phyloP scores from a whole-genome alignment of 2,329 filamentous ascomycete species.

The Claviceps capensis region DNA sequence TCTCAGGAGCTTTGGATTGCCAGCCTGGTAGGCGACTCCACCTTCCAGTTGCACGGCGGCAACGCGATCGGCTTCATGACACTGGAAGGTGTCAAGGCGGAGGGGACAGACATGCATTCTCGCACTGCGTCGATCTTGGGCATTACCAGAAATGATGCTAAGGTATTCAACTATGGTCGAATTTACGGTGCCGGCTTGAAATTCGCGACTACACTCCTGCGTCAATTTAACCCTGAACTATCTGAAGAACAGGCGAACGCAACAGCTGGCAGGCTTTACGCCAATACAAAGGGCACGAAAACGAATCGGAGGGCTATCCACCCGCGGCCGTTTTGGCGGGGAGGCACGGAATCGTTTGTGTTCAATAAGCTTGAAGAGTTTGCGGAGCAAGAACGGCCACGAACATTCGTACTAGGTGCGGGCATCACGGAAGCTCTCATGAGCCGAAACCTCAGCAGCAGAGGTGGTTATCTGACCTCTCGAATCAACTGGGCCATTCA shows the following conservation, averaged over 20 bases:
- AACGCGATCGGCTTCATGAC: conserved; percentile 99
- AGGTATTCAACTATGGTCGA: conserved; percentile 96
- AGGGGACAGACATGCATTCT: conserved; percentile 87
- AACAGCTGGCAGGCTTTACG: conserved; percentile 70
- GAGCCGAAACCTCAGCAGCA: conserved; percentile 70
- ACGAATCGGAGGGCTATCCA: conserved; percentile 60
- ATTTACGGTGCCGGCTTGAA: conserved; percentile 97
- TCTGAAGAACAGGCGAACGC: conserved; percentile 65
- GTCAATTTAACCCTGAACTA: conserved; percentile 82
- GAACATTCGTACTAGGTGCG: conserved; percentile 83
- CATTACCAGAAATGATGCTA: conserved; percentile 89
- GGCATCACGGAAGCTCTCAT: conserved; percentile 94
- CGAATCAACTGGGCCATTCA: conserved; percentile 99
- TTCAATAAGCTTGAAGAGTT: conserved; percentile 98
- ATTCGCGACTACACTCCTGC: conserved; percentile 77
- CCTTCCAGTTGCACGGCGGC: conserved; percentile 87
- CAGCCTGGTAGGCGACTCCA: conserved; percentile 83
- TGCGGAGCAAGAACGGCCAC: conserved; percentile 80
- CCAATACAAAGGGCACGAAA: conserved; percentile 79
- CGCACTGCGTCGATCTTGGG: conserved; percentile 84
- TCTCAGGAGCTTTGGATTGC: conserved; percentile 98
- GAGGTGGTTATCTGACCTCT: conserved; percentile 85
- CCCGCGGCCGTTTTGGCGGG: conserved; percentile 78
- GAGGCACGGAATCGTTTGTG: conserved; percentile 91
- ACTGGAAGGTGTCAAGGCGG: conserved; percentile 85